These are phyloP conservation scores for Pseudocercospora macadamiae DNA, from an alignment of 2,329 filamentous ascomycete species.

Conservation along the genomic window DNA sequence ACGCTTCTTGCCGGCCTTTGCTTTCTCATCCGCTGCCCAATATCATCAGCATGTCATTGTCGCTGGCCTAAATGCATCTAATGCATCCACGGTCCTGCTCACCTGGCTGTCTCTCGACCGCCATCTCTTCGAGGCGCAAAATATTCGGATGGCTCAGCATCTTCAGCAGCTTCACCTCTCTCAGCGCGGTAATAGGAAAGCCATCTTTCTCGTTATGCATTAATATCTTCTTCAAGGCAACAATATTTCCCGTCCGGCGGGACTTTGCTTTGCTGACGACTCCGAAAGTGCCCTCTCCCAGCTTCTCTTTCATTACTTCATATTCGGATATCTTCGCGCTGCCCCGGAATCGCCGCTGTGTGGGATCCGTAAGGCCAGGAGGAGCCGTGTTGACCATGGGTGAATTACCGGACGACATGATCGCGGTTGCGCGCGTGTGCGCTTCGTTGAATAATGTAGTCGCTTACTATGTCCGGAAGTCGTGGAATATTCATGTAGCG, in stretches of 20 bases:
- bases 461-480: not conserved
- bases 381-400: constrained; percentile 33
- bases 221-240: constrained; percentile 96
- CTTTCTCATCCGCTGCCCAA: constrained; percentile 35
- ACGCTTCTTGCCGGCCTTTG: constrained; percentile 55
- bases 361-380: constrained; percentile 47
- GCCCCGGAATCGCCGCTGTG: constrained; percentile 69
- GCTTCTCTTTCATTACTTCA: constrained; percentile 72
- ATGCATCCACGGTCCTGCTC: constrained; percentile 39
- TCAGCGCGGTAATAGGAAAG: constrained; percentile 96
- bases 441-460: not conserved
- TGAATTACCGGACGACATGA: constrained; percentile 54
- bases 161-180: constrained; percentile 97
- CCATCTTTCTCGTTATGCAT: constrained; percentile 99
- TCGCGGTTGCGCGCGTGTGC: not conserved
- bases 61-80: constrained; percentile 1
- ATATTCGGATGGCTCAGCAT: constrained; percentile 91
- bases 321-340: constrained; percentile 84
- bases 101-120: constrained; percentile 82
- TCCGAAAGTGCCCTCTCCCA: constrained; percentile 95
- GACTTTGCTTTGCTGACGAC: constrained; percentile 91
- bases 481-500: not conserved
- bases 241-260: constrained; percentile 71
- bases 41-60: constrained; percentile 10
- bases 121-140: constrained; percentile 90